These are phyloP conservation scores for Tricharina praecox DNA, from an alignment of 495 filamentous ascomycete species.

Conservation along the genomic window DNA sequence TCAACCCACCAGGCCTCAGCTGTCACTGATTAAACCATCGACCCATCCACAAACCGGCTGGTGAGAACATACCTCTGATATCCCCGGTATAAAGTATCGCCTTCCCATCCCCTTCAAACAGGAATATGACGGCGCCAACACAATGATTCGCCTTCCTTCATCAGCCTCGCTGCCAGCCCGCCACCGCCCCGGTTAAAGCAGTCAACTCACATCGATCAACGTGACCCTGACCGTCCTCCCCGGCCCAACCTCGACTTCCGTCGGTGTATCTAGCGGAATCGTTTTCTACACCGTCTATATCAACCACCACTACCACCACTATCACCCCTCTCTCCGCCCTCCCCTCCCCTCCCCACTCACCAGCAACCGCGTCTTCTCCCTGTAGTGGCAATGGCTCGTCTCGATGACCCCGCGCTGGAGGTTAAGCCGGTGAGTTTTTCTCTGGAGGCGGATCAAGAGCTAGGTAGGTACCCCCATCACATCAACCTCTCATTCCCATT, in stretches of 20 bases:
- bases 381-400: slow-evolving; percentile 11
- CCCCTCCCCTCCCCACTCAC: no score
- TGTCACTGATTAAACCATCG: slow-evolving; percentile 11
- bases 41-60: background rate
- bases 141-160: slow-evolving; percentile 57
- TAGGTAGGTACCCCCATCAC: slow-evolving; percentile 49
- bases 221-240: slow-evolving; percentile 57
- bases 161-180: background rate
- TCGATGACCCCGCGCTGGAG: slow-evolving; percentile 31
- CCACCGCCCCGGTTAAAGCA: background rate
- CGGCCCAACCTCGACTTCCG: slow-evolving; percentile 54
- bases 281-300: slow-evolving; percentile 43
- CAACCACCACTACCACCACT: background rate
- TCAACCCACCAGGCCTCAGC: slow-evolving; percentile 54
- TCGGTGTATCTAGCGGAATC: slow-evolving; percentile 70
- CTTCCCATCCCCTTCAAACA: slow-evolving; percentile 57
- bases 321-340: no score
- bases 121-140: slow-evolving; percentile 81
- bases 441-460: slow-evolving; percentile 47
- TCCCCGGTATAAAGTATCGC: slow-evolving; percentile 87
- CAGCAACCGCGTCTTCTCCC: slow-evolving; percentile 21
- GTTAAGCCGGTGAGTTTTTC: slow-evolving; percentile 23
- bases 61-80: slow-evolving; percentile 45
- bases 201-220: slow-evolving; percentile 47
- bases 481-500: slow-evolving; percentile 55